Evolutionary conservation across 805 yeast genomes (phyloP), one percentile per base, ranked within the genome.

Genomic region (Clavispora vitiphila): DNA sequence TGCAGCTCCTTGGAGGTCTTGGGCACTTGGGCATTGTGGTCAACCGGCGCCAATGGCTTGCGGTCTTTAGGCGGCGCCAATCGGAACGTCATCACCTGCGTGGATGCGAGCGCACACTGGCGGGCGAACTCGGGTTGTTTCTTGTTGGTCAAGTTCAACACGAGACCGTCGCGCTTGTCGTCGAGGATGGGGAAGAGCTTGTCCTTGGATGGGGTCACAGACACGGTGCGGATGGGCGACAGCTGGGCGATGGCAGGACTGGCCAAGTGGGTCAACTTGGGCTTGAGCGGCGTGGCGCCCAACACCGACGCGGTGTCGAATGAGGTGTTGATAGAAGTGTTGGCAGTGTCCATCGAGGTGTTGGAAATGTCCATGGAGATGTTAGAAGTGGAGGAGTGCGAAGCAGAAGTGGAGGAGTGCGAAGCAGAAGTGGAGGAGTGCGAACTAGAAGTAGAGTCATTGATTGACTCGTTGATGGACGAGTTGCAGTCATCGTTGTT

Each of bases 41-140:
- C 44, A 20, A 51, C 19, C n/a, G 31, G 26, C 4, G 38, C 54
- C 47, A 51, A 45, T 5, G 54, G 54, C 39, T 39, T 44, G 29
- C 55, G 46, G n/a, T 38, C 52, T 29, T 41, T 37, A 5, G 39
- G 27, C 31, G 49, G 53, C 20, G 42, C 42, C 39, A 47, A 46
- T 38, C 45, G 44, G 44, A 49, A 49, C 16, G 51, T 46, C 44
- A 35, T 42, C 43, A 49, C 46, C 44, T 44, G 53, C n/a, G 41
- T 49, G 25, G 49, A 34, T 15, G 49, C 53, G 24, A 41, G 30
- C 6, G 47, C 47, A 21, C 42, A 37, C 29, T 42, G 44, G 31
- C 53, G 47, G 27, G 49, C 51, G 21, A 49, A 49, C 34, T 45
- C 53, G 14, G 53, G 53, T 39, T 49, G 53, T 26, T 49, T 49